Base-by-base conservation (phyloP, 257 asterid genomes). In the Linderniella brevidens region DNA sequence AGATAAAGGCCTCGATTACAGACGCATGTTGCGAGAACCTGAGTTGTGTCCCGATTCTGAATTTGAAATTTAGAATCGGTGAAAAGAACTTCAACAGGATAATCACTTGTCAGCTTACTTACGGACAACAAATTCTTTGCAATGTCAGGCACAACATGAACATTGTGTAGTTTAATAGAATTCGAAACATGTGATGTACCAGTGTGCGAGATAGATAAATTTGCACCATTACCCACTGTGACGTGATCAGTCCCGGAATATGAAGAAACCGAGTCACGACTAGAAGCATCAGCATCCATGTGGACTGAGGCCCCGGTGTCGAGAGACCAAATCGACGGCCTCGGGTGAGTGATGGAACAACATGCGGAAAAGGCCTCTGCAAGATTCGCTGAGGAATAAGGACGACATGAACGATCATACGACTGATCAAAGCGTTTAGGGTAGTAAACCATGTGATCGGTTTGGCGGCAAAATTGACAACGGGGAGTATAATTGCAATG, bases 141-240 rank as follows among this genome's bases (percentile, higher is more conserved):
- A 46, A 46, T 9, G 8, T 5, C 35, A 16, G 32, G 35, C 35
- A 46, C 13, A 17, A 46, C 50, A 17, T 15, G 13, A 46, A 46
- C 50, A 17, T 46, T 46, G 7, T 16, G 50, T 9, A 46, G 17
- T 46, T 17, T 17, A 17, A 46, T 13, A 15, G 18, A 6, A 16
- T 1, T 8, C 11, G 50, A 46, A 17, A 46, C 20, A 46, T 4
- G 0, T 17, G 11, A 46, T 17, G 50, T 16, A 17, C 50, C 50
- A 46, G 35, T 46, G 13, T 46, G 50, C 18, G 50, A 46, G 9
- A 46, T 46, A 46, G 9, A 46, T 46, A 46, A n/a, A 46, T 9
- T 16, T 11, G 29, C 35, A 46, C 29, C 50, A 46, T 46, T 46
- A 15, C 50, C 29, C 18, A 46, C 35, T 11, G 35, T 19, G 13